A percentile compares a stretch with the other conserved stretches of the same genome.
These are phyloP conservation scores for Blastocystis sp. DNA, from an alignment of 352 stramenopile genomes.

Conservation along the genomic window DNA sequence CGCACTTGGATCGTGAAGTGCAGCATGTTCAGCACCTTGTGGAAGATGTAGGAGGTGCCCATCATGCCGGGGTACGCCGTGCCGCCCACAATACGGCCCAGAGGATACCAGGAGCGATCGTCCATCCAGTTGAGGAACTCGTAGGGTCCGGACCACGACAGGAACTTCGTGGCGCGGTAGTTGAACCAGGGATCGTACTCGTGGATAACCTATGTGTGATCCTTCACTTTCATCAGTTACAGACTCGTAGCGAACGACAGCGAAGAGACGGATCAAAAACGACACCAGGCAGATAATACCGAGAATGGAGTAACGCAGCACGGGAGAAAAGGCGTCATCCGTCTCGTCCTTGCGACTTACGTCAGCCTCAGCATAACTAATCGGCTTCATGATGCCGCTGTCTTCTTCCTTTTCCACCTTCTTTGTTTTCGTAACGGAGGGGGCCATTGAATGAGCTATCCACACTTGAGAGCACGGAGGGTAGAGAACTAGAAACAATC, in stretches of 20 bases:
- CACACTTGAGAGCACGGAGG: neutral
- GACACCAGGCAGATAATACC: slow-evolving; percentile 86
- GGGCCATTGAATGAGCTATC: slow-evolving; percentile 9
- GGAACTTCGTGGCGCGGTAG: slow-evolving; percentile 93
- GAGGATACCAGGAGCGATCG: slow-evolving; percentile 81
- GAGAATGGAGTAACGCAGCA: slow-evolving; percentile 79
- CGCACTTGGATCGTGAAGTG: slow-evolving; percentile 85
- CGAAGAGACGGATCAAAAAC: slow-evolving; percentile 87
- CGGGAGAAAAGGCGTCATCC: slow-evolving; percentile 56
- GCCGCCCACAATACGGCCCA: slow-evolving; percentile 85
- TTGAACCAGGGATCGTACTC: slow-evolving; percentile 95
- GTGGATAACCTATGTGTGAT: slow-evolving; percentile 78
- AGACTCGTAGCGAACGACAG: slow-evolving; percentile 86
- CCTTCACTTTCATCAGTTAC: slow-evolving; percentile 71
- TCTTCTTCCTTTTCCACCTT: slow-evolving; percentile 54
- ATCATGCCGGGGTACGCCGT: slow-evolving; percentile 89
- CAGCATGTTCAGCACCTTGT: slow-evolving; percentile 84
- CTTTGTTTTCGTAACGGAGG: slow-evolving; percentile 21
- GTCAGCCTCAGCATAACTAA: slow-evolving; percentile 55
- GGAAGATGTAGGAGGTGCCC: slow-evolving; percentile 82
- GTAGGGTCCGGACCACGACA: slow-evolving; percentile 86
- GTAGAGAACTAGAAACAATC: neutral
- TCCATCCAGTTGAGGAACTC: slow-evolving; percentile 97
- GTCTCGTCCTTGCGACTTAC: slow-evolving; percentile 38
- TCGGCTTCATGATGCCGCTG: slow-evolving; percentile 30